phyloP scores from a whole-genome alignment of 257 asterid species.

The Cynanchum wilfordii region DNA sequence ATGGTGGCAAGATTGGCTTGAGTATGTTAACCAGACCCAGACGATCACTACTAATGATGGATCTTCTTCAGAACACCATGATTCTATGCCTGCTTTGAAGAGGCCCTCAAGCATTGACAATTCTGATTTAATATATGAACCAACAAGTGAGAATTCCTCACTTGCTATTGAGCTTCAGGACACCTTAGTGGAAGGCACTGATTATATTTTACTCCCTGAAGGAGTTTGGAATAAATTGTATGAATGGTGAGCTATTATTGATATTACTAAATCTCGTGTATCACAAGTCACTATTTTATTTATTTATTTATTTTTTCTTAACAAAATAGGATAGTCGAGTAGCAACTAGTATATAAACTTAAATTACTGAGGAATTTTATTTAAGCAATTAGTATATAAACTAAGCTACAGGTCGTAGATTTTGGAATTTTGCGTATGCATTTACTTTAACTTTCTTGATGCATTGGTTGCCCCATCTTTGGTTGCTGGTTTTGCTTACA shows the following conservation, averaged over 20 bases:
- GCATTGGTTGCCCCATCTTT: not conserved
- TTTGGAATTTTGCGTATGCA: not conserved
- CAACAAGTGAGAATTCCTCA: constrained; percentile 49
- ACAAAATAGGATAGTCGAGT: not conserved
- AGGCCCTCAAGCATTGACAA: constrained; percentile 78
- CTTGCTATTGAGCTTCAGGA: constrained; percentile 77
- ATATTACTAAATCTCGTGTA: not conserved
- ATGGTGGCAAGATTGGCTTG: constrained; percentile 99
- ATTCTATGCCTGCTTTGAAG: constrained; percentile 40
- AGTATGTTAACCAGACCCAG: constrained; percentile 74
- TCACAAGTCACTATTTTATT: not conserved
- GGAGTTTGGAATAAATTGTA: constrained; percentile 77
- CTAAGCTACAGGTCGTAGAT: not conserved
- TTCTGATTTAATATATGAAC: constrained; percentile 72
- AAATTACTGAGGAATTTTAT: not conserved
- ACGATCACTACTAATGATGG: constrained; percentile 43
- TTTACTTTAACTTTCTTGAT: not conserved
- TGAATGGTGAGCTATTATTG: constrained; percentile 53
- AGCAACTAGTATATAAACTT: no score
- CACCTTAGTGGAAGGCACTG: constrained; percentile 94
- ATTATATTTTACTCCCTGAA: constrained; percentile 90
- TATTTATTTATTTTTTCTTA: not conserved
- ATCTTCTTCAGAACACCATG: constrained; percentile 62
- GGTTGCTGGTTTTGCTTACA: not conserved
- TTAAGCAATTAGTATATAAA: not conserved